Base-by-base conservation (phyloP, 257 asterid species). In the Haberlea rhodopensis region DNA sequence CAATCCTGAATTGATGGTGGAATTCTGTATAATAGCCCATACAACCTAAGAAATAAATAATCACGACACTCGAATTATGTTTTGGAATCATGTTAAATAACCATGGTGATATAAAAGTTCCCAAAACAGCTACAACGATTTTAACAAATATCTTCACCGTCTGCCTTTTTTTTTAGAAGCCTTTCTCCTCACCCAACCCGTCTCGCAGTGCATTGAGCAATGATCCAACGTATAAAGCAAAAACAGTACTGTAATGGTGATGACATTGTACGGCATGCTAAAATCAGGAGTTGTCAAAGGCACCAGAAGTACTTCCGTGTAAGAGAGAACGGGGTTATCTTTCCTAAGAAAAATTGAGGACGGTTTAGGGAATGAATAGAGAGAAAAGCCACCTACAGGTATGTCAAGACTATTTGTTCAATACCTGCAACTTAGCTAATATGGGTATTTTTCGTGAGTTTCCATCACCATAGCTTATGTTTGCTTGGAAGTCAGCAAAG, bases 231-330 rank as follows among this genome's bases (percentile, higher is more conserved):
- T 94, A 90, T 34, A 94, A 75, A 58, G 99, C 99, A 73, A 90
- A 94, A 43, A 90, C 87, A 2, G 97, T 94, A 87, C 99, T 9
- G 97, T 87, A 76, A 94, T 94, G 40, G 99, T 90, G 72, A 94
- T 94, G 68, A 94, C 99, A 65, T 94, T 94, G 86, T 90, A 90
- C 63, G 99, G 96, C 96, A 94, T 94, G 89, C 99, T 94, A 78
- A 94, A 94, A 86, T 90, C 99, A 57, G 99, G 99, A 65, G 99
- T 94, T 18, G 99, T 94, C 82, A 94, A 81, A 62, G 99, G 99
- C 68, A 94, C 97, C 46, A 94, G 92, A 26, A 94, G 72, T 57
- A 90, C 95, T 87, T 94, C 99, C 0, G 96, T 87, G 81, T 94
- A 94, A n/a, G 89, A 81, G 26, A 81, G 78, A 65, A 86, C 83